Evolutionary conservation across 2,329 filamentous ascomycete species (phyloP), one percentile per base, ranked within the genome.

Genomic region (Rhynchosporium secalis): DNA sequence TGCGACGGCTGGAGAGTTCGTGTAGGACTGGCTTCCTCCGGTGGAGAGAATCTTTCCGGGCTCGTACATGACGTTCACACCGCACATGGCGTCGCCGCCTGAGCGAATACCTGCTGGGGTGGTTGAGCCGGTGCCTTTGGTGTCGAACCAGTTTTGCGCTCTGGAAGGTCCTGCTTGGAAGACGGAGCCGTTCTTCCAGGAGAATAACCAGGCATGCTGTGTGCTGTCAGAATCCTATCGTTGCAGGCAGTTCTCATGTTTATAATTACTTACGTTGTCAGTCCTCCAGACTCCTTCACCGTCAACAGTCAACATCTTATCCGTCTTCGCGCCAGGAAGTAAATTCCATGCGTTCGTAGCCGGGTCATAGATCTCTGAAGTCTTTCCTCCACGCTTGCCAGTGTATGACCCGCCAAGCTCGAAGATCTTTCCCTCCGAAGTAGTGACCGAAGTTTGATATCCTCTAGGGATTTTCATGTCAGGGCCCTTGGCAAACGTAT

Each of bases 31-130:
- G 0, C 78, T 72, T 8, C 83, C 83, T 9, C 84, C 83, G 13
- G 78, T 73, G 0, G 81, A 79, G 2, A 86, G 73, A 38, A 86
- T 85, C 70, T 84, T 83, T 38, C 83, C 83, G 49, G 83, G 82
- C 67, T 86, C 83, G 66, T 81, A 86, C 82, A 86, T 85, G 64
- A 83, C 77, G 4, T 79, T 78, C 54, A 78, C 80, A 12, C 82
- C 84, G 62, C 77, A 79, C 84, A 86, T 86, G 2, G 82, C 73
- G 64, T 84, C 78, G 10, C 76, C 71, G 36, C 79, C 78, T 7
- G 75, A 75, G 4, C 82, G 75, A 3, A 64, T 73, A 0, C 82
- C 82, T 1, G 81, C 82, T 9, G 70, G 65, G 3, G 67, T 65
- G 15, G 76, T 69, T 15, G 71, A 70, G 1, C 83, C 83, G 38